phyloP scores from a whole-genome alignment of 352 stramenopile species.

The Phytophthora colocasiae region DNA sequence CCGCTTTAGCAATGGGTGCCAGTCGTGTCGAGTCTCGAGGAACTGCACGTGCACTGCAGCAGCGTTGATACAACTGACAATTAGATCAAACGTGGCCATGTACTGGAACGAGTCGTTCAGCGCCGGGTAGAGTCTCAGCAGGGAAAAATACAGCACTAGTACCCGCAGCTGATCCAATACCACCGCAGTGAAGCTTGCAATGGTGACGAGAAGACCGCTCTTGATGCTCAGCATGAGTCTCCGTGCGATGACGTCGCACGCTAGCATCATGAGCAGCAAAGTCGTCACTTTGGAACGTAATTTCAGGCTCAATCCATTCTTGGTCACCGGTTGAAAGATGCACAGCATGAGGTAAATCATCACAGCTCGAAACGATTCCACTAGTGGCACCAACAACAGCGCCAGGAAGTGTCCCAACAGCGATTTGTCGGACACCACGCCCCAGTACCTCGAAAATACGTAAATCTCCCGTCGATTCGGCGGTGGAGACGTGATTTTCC shows the following conservation, averaged over 20 bases:
- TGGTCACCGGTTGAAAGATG: constrained; percentile 51
- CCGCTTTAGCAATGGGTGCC: constrained; percentile 72
- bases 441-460: constrained; percentile 87
- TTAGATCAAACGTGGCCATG: constrained; percentile 66
- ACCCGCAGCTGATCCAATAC: constrained; percentile 72
- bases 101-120: constrained; percentile 47
- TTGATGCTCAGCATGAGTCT: constrained; percentile 75
- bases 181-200: constrained; percentile 73
- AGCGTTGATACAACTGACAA: constrained; percentile 59
- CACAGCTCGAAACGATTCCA: constrained; percentile 71
- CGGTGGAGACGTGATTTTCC: constrained; percentile 30
- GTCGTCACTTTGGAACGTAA: constrained; percentile 53
- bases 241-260: constrained; percentile 65
- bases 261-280: constrained; percentile 60
- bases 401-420: constrained; percentile 72
- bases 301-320: constrained; percentile 14
- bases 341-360: constrained; percentile 68
- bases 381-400: constrained; percentile 62
- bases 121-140: constrained; percentile 62
- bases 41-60: constrained; percentile 62
- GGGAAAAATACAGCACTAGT: constrained; percentile 63
- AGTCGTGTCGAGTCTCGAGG: constrained; percentile 62
- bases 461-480: constrained; percentile 57
- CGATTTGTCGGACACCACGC: constrained; percentile 81
- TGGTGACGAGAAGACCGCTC: constrained; percentile 73